These are phyloP conservation scores for Abrus pulchellus DNA, from an alignment of 306 rosid species.

Conservation along the genomic window DNA sequence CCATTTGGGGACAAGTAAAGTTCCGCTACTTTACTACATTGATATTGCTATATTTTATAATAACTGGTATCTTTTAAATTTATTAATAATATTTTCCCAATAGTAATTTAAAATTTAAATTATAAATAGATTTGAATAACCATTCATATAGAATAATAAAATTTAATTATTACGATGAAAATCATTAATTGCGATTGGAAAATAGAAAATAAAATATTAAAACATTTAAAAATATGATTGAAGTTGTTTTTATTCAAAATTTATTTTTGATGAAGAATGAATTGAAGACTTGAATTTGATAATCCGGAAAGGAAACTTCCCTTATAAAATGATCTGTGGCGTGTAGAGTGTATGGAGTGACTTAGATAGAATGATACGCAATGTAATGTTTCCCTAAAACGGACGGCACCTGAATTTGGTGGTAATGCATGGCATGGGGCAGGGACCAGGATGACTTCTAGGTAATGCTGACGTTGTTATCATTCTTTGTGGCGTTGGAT, in stretches of 20 bases:
- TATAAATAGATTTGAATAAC: background rate
- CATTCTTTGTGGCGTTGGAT: background rate
- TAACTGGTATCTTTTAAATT: background rate
- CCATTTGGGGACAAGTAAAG: too few species aligned
- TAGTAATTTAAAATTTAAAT: background rate
- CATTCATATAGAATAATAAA: background rate
- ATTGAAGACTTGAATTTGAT: background rate
- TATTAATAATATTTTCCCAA: background rate
- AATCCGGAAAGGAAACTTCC: background rate
- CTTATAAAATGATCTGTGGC: background rate
- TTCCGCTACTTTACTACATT: background rate
- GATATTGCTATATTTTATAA: background rate
- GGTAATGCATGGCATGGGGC: background rate
- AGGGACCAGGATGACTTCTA: background rate
- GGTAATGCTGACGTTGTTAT: background rate
- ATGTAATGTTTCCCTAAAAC: background rate
- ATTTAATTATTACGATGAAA: background rate
- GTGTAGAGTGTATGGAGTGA: background rate
- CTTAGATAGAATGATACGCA: background rate
- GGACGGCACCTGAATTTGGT: conserved; percentile 23
- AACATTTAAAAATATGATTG: background rate
- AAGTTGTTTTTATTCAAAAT: background rate
- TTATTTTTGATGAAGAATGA: background rate
- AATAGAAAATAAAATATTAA: background rate
- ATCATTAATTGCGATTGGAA: background rate